Evolutionary conservation across 2,329 filamentous ascomycete genomes (phyloP), one percentile per base, ranked within the genome.

Genomic region (Apiospora marii): DNA sequence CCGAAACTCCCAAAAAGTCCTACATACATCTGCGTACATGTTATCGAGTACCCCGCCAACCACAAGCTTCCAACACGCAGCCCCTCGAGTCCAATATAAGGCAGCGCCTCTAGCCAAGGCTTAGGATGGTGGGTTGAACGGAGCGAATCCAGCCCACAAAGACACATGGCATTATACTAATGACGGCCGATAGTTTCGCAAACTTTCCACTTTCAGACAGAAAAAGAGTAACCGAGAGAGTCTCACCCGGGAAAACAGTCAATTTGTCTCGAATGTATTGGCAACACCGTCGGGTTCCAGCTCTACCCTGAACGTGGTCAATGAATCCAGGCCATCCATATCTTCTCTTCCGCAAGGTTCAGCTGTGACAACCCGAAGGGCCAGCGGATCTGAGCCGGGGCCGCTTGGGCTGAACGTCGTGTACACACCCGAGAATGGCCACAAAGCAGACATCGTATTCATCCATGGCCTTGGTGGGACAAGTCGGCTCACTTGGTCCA

Each of bases 381-480:
- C 34, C 5, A 67, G 24, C 22, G 24, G 27, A 19, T 41, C 30
- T 19, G n/a, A 73, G 53, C 44, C 53, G 22, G 72, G 70, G 34
- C 74, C 73, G 1, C 71, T 75, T 34, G 27, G 74, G 27, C 70
- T 76, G 12, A 76, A 74, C 34, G 73, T 76, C 1, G 69, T 76
- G 19, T 75, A 76, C 70, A 72, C 72, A 14, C 75, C 74, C 16
- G 51, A 74, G 53, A 70, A 75, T 71, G 70, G 41, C 8, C 73
- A 67, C 14, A 75, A 73, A 14, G 76, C 74, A 0, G 80, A 82
- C 64, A 78, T 83, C 12, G 72, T 82, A 0, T 81, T 82, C 70
- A 76, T 82, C 3, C 81, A 83, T 72, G 81, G 82, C 0, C 73
- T 83, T 8, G 81, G 81, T 0, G 81, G 81, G 1, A 78, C 75